These are phyloP conservation scores for Cladosporium halotolerans DNA, from an alignment of 2,329 filamentous ascomycete species.

Conservation along the genomic window DNA sequence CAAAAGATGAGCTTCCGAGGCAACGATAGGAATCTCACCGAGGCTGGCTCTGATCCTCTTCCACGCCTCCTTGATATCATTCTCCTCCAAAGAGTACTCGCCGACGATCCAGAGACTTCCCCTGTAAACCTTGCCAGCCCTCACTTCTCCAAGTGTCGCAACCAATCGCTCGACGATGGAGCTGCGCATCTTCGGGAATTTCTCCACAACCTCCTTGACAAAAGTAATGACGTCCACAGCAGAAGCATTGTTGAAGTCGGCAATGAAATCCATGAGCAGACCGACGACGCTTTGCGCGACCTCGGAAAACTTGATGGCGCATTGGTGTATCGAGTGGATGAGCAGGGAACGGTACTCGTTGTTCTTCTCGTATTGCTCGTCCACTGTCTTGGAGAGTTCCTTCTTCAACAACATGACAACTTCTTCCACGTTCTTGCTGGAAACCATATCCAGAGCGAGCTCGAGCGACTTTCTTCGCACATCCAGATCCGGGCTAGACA, in stretches of 20 bases:
- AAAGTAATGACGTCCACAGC: constrained; percentile 98
- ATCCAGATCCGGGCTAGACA: constrained; percentile 93
- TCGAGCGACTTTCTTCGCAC: constrained; percentile 85
- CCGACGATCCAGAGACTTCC: constrained; percentile 97
- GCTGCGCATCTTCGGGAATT: constrained; percentile 82
- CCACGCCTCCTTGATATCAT: constrained; percentile 93
- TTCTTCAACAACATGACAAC: constrained; percentile 95
- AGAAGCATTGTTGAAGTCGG: constrained; percentile 94
- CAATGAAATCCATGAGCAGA: constrained; percentile 97
- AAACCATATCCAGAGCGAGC: constrained; percentile 94
- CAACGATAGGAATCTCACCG: constrained; percentile 93
- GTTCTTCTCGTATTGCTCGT: constrained; percentile 99
- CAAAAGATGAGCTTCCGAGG: constrained; percentile 85
- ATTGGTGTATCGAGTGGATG: constrained; percentile 96
- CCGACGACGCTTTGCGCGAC: constrained; percentile 95
- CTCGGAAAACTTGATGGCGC: constrained; percentile 98
- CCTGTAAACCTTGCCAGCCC: constrained; percentile 93
- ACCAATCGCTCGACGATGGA: constrained; percentile 86
- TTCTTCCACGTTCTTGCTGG: constrained; percentile 97
- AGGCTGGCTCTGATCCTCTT: constrained; percentile 89
- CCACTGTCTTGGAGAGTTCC: constrained; percentile 92
- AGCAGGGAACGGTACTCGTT: constrained; percentile 88
- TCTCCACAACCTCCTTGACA: constrained; percentile 97
- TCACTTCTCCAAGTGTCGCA: constrained; percentile 83
- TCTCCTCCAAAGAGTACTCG: constrained; percentile 91